Evolutionary conservation across 495 filamentous ascomycete genomes (phyloP), one percentile per base, ranked within the genome.

Genomic region (Penicilliopsis zonata): DNA sequence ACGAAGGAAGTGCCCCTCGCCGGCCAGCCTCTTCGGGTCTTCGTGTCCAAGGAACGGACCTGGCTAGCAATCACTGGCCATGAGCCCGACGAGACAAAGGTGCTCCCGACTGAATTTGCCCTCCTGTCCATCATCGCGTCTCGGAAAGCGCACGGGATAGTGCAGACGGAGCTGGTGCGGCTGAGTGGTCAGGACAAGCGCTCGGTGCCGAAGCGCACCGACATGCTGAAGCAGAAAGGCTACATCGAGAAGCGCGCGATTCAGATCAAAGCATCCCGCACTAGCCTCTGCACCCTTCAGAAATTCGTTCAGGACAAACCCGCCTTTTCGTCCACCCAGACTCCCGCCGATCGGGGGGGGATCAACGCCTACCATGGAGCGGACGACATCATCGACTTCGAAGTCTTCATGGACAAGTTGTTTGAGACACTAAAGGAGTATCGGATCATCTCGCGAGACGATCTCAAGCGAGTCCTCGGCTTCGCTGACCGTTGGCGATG

Each of bases 51-150:
- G 40, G 66, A 77, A 27, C 59, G 75, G 28, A 70, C 81, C 18
- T 95, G 87, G 87, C 59, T 73, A 31, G 78, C 82, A 2, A 49
- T 94, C 29, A 70, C 88, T 22, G 86, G 85, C 4, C 87, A 94
- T 56, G 74, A 71, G 10, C 67, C 75, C 14, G 85, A 95, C 51
- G 65, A 72, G 10, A 73, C 71, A 45, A 75, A 71, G 34, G 54
- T 92, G 10, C 66, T 78, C 0, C 46, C 59, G 0, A 63, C 74
- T 23, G 78, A 87, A 53, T 94, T 90, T 57, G 65, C 66, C 13
- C 67, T 80, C 12, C 65, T 95, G 9, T 78, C 81, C 7, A 78
- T 86, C 24, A 86, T 95, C 44, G 86, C 80, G n/a, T 71, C 77
- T 2, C 63, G 60, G 34, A 72, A 78, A 34, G 60, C 67, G 20